A percentile compares a stretch with the other conserved stretches of the same genome.
These are phyloP conservation scores for Cystofilobasidium ferigula DNA, from an alignment of 768 basidiomycete species.

Conservation along the genomic window DNA sequence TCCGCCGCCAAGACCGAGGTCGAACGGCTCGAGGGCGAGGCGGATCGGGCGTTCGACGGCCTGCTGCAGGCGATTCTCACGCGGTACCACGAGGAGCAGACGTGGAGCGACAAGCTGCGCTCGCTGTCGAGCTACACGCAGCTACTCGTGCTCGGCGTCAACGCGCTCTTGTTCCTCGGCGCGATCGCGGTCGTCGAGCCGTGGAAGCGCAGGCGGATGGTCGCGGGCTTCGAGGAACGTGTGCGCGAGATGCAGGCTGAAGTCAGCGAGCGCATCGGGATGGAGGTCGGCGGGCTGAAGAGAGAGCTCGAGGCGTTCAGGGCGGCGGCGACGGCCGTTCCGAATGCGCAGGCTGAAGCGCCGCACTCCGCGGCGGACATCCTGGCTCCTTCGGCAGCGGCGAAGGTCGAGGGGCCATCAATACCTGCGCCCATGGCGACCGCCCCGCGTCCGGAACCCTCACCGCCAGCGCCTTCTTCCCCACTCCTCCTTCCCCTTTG, in stretches of 20 bases:
- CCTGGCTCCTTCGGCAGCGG: too few species aligned
- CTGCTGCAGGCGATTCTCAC: slow-evolving; percentile 74
- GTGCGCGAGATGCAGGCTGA: slow-evolving; percentile 49
- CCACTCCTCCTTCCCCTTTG: too few species aligned
- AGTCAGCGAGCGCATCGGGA: slow-evolving; percentile 40
- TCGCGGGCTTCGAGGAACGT: slow-evolving; percentile 79
- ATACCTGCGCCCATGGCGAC: too few species aligned
- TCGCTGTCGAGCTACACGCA: slow-evolving; percentile 89
- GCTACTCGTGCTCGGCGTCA: slow-evolving; percentile 70
- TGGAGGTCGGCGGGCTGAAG: slow-evolving; percentile 25
- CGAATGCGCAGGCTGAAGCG: neutral
- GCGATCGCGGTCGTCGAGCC: slow-evolving; percentile 90
- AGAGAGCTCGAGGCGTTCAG: neutral
- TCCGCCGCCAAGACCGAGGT: slow-evolving; percentile 55
- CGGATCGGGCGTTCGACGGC: slow-evolving; percentile 72
- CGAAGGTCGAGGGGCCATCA: too few species aligned
- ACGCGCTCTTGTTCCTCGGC: slow-evolving; percentile 76
- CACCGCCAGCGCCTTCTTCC: too few species aligned
- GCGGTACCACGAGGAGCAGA: slow-evolving; percentile 53
- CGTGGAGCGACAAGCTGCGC: slow-evolving; percentile 98
- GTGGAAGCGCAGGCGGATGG: slow-evolving; percentile 80
- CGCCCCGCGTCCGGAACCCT: too few species aligned
- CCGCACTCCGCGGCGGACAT: too few species aligned
- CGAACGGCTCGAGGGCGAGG: slow-evolving; percentile 59
- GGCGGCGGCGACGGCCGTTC: neutral